Base-by-base conservation (phyloP, 192 early-diverging fungal genomes). In the Mortierella claussenii region DNA sequence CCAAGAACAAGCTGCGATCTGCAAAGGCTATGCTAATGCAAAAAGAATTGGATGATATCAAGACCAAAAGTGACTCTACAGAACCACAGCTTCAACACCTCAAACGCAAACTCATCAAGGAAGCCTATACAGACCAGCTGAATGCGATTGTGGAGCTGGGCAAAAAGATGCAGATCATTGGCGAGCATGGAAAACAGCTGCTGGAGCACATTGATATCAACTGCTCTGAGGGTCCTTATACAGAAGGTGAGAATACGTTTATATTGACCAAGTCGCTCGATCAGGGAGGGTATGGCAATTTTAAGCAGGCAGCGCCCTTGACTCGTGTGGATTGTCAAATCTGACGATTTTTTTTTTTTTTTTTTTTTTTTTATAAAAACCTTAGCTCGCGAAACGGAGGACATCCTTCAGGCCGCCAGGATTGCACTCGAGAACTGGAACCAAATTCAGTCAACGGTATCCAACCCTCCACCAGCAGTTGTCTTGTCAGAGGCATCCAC, bases 121-220 rank as follows among this genome's bases (percentile, higher is more conserved):
- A 59, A 2, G 76, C 81, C 0, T 69, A 75, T 20, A 53, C 52
- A 2, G 36, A 61, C n/a, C 69, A 70, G 18, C 31, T 82, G 53
- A 49, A 79, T 51, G 70, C 76, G 11, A 68, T 66, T 11, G 46
- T 82, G 27, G 81, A 82, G 24, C 31, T 73, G 1, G 64, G 76
- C 12, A 79, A 75, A 52, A 79, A 79, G 56, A 49, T 79, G 60
- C 70, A 78, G n/a, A 79, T 82, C 43, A 79, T 82, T 62, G 63
- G 66, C 21, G 76, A 79, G 17, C 78, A 79, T 37, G 81, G 81
- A 33, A 54, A 55, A 33, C 57, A 56, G 40, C 26, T 76, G 28
- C 23, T 76, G 46, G 64, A 76, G 0, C 65, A 76, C 30, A 76
- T 76, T 30, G 63, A 76, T 27, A 7, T 50, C 8, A 21, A 27